Evolutionary conservation across 352 stramenopile genomes (phyloP).

Genomic region (Globisporangium apiculatum): DNA sequence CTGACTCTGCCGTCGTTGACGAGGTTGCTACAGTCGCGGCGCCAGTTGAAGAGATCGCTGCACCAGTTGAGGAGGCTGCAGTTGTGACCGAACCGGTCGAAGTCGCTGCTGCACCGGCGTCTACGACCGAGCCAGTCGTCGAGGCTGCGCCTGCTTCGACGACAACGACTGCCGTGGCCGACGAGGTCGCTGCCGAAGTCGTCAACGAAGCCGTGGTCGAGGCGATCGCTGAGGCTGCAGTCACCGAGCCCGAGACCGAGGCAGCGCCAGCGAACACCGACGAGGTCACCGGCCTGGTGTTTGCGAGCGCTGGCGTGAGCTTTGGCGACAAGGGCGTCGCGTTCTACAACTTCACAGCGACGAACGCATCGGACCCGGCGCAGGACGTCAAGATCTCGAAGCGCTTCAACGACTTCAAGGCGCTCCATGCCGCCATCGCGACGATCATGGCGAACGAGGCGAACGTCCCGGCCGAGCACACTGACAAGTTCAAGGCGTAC

Average conservation of each 20-base stretch:
- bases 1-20: not conserved
- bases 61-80: slow-evolving; percentile 15
- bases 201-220: slow-evolving; percentile 4
- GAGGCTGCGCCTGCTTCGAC: slow-evolving; percentile 6
- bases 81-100: slow-evolving; percentile 5
- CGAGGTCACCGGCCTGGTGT: slow-evolving; percentile 22
- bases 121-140: slow-evolving; percentile 1
- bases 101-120: not conserved
- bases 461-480: slow-evolving; percentile 34
- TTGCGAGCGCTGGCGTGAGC: slow-evolving; percentile 31
- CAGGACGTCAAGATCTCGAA: slow-evolving; percentile 49
- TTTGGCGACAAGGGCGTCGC: slow-evolving; percentile 44
- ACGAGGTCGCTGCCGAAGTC: not conserved
- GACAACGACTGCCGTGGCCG: not conserved
- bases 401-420: slow-evolving; percentile 75
- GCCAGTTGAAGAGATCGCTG: slow-evolving; percentile 8
- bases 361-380: slow-evolving; percentile 29
- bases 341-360: slow-evolving; percentile 57
- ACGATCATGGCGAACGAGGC: slow-evolving; percentile 50
- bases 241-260: slow-evolving; percentile 9
- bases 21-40: slow-evolving; percentile 6
- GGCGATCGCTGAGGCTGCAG: slow-evolving; percentile 13
- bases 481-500: slow-evolving; percentile 53
- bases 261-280: slow-evolving; percentile 12
- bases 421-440: slow-evolving; percentile 38